A percentile compares a stretch with the other conserved stretches of the same genome.
Conservation (phyloP, 2,329 filamentous ascomycete species). For the Fusarium avenaceum region DNA sequence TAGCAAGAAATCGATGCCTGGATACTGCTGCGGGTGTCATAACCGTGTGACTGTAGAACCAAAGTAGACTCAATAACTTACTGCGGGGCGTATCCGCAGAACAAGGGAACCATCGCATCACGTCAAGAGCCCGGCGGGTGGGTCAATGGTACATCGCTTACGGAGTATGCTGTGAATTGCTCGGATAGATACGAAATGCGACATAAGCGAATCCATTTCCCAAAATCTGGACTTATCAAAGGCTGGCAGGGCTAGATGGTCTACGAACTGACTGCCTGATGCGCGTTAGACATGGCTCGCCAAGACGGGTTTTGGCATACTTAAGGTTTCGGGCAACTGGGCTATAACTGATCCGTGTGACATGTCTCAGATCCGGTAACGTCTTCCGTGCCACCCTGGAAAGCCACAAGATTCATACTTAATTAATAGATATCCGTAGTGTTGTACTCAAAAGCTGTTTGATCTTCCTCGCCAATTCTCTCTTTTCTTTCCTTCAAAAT, state of each 20-base stretch:
- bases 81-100: background rate
- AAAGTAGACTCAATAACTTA: background rate
- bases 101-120: background rate
- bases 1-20: no score
- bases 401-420: background rate
- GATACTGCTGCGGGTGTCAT: background rate
- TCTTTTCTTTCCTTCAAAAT: background rate
- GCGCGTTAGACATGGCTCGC: background rate
- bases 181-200: background rate
- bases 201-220: background rate
- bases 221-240: background rate
- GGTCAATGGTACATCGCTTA: background rate
- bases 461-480: background rate
- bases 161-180: background rate
- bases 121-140: background rate
- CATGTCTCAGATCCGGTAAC: background rate
- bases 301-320: background rate
- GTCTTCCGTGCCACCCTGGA: background rate
- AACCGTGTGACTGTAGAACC: background rate
- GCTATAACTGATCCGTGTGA: background rate
- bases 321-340: background rate
- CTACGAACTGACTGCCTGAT: no score
- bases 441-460: constrained; percentile 3
- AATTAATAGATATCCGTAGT: background rate
- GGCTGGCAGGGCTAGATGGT: no score